A percentile compares a stretch with the other conserved stretches of the same genome.
Conservation (phyloP, 2,329 filamentous ascomycete genomes). For the Fusarium staphyleae region DNA sequence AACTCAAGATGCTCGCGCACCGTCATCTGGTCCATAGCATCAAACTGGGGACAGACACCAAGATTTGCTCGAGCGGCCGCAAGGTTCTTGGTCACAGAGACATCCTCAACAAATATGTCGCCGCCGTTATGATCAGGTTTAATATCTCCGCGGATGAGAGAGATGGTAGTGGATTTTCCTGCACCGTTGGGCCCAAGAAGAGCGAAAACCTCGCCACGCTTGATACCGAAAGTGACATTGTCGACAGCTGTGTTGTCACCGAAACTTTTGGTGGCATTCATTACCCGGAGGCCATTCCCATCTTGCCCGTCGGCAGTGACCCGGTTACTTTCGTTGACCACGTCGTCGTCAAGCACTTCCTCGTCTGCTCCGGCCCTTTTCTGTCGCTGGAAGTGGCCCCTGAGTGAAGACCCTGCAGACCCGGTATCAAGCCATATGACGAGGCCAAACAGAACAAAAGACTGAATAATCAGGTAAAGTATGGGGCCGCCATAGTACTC, state of each 20-base stretch:
- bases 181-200: conserved; percentile 90
- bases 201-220: conserved; percentile 83
- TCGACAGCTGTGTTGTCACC: conserved; percentile 81
- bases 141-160: conserved; percentile 86
- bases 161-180: conserved; percentile 90
- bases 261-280: conserved; percentile 83
- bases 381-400: conserved; percentile 49
- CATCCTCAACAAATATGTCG: conserved; percentile 80
- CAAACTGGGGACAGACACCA: conserved; percentile 90
- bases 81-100: conserved; percentile 75
- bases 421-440: conserved; percentile 85
- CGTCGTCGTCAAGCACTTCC: conserved; percentile 61
- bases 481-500: conserved; percentile 84
- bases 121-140: conserved; percentile 74
- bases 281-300: conserved; percentile 75
- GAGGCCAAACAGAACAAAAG: conserved; percentile 71
- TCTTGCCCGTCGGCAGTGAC: conserved; percentile 54
- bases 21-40: conserved; percentile 91
- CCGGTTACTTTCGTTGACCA: conserved; percentile 69
- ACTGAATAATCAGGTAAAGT: conserved; percentile 80
- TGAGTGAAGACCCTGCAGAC: conserved; percentile 63
- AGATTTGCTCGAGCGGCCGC: conserved; percentile 77
- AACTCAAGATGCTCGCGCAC: conserved; percentile 86
- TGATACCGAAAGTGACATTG: conserved; percentile 84
- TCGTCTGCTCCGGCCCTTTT: conserved; percentile 41